Conservation (phyloP, 352 stramenopile genomes). For the Thraustochytrium striatum region DNA sequence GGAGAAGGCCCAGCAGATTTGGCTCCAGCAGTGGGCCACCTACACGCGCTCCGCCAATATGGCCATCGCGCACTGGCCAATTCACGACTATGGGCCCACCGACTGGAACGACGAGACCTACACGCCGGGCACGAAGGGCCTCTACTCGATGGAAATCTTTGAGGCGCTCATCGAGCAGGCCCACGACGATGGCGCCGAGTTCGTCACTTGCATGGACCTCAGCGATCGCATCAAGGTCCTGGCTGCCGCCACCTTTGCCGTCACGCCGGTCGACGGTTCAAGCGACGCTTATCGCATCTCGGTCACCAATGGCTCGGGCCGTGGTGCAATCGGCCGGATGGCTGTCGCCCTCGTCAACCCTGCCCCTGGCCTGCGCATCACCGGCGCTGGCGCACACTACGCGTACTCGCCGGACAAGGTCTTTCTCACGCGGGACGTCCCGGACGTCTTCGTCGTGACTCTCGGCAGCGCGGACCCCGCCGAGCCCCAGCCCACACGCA, state of each 20-base stretch:
- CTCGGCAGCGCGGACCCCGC: background rate
- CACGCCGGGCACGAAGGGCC: slow-evolving; percentile 1
- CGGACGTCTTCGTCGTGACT: slow-evolving; percentile 30
- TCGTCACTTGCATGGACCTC: slow-evolving; percentile 35
- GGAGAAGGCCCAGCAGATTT: background rate
- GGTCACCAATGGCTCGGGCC: background rate
- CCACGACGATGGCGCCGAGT: slow-evolving; percentile 31
- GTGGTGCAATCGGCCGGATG: no score
- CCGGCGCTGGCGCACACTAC: background rate
- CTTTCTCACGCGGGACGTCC: background rate
- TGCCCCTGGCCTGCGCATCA: background rate
- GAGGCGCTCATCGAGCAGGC: slow-evolving; percentile 39
- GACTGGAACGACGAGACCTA: slow-evolving; percentile 13
- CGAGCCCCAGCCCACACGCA: background rate
- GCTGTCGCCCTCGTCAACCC: background rate
- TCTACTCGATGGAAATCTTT: background rate
- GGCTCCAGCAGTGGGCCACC: slow-evolving; percentile 23
- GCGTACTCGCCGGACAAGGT: background rate
- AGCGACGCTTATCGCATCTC: background rate
- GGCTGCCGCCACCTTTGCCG: background rate
- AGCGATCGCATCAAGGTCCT: slow-evolving; percentile 26
- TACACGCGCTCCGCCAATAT: slow-evolving; percentile 20
- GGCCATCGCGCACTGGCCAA: slow-evolving; percentile 11
- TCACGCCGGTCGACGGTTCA: background rate
- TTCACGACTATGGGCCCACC: slow-evolving; percentile 32